Evolutionary conservation across 345 rosid species (phyloP).

Genomic region (Pistacia vera): DNA sequence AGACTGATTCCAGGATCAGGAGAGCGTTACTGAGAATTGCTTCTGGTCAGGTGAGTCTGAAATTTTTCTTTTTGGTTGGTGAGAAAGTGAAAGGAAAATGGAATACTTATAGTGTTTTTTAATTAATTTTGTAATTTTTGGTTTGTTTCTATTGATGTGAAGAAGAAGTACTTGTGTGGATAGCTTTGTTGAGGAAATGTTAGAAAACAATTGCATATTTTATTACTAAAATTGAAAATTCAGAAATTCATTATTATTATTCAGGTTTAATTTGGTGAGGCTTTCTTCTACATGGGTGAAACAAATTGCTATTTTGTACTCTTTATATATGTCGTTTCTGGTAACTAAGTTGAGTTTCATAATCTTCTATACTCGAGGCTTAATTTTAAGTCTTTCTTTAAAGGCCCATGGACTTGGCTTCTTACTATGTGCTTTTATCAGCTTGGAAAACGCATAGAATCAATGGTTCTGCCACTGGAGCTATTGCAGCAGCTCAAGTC

Average conservation of each 20-base stretch:
- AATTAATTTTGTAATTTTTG: not conserved
- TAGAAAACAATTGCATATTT: too few species aligned
- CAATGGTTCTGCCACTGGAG: conserved; percentile 85
- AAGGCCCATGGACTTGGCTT: not conserved
- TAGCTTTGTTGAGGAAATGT: too few species aligned
- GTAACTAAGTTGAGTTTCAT: not conserved
- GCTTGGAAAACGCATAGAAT: conserved; percentile 88
- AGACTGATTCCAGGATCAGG: conserved; percentile 82
- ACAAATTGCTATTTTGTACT: too few species aligned
- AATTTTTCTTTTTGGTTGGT: conserved; percentile 14
- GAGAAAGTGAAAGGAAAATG: conserved; percentile 5
- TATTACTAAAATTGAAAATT: too few species aligned
- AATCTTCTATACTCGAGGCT: not conserved
- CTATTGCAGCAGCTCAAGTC: conserved; percentile 80
- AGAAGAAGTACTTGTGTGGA: too few species aligned
- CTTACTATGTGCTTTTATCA: conserved; percentile 35
- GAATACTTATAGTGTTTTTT: not conserved
- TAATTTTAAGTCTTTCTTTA: too few species aligned
- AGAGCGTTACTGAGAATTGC: conserved; percentile 83
- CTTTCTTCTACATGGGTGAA: too few species aligned
- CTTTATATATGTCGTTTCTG: too few species aligned
- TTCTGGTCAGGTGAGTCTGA: conserved; percentile 70
- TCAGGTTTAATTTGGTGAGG: too few species aligned
- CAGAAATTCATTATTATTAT: too few species aligned
- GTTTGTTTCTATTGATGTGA: not conserved